Evolutionary conservation across 257 asterid species (phyloP), one percentile per base, ranked within the genome.

Genomic region (Solanum okadae): DNA sequence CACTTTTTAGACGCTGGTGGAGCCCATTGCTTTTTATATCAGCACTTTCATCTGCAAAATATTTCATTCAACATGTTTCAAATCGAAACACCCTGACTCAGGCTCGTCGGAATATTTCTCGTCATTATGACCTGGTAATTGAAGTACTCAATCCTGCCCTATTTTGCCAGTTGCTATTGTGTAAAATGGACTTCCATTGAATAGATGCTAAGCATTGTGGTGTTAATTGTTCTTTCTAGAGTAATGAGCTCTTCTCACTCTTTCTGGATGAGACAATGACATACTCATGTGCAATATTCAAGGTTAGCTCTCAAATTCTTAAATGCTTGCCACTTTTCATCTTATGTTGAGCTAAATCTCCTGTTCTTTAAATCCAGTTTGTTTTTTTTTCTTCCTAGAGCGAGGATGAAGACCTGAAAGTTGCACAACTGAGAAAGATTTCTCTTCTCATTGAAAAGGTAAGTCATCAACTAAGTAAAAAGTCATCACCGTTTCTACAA

Each of bases 251-350:
- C 35, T 96, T 96, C 46, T 88, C 92, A 65, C 87, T 90, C 35
- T 89, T 92, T 61, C 79, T 96, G 94, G 99, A 97, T 49, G 95
- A 95, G 34, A 93, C 99, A 52, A 95, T 97, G 99, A 92, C 94
- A 16, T 95, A 94, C 90, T 97, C 99, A 18, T 93, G 96, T 79
- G 98, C 96, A 1, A 91, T 94, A 87, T 96, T 93, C 52, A 94
- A 95, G 99, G 99, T 96, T 76, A 89, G 90, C 59, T 20, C 83
- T 90, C 13, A 2, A 79, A n/a, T 0, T 79, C 1, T 31, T 46
- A 12, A 83, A 13, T 5, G 67, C 8, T 56, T 72, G 1, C 59
- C 23, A n/a, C 35, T n/a, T 34, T 49, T 56, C 83, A 10, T 42
- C 0, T 42, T 38, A 52, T 20, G 29, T 44, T 65, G 13, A 3